Conservation (phyloP, 2,329 filamentous ascomycete species). For the Dryadomyces quercivorus region DNA sequence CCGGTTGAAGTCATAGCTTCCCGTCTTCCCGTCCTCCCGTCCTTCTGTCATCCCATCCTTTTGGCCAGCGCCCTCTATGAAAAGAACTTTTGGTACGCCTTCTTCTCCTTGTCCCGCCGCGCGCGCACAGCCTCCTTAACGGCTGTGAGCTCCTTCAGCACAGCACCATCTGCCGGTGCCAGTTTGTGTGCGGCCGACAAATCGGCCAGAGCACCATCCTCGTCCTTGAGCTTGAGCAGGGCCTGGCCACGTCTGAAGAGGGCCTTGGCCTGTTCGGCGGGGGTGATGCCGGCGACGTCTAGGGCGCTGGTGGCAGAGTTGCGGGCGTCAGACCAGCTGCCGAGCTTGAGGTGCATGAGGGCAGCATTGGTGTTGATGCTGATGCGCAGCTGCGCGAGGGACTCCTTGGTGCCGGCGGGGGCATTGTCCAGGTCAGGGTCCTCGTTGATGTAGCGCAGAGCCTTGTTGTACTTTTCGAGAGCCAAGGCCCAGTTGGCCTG, state of each 20-base stretch:
- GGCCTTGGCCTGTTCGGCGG: conserved; percentile 79
- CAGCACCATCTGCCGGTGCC: conserved; percentile 60
- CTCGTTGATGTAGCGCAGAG: conserved; percentile 76
- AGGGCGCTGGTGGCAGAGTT: conserved; percentile 63
- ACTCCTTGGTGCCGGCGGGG: conserved; percentile 50
- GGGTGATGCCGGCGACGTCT: conserved; percentile 49
- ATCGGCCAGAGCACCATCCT: conserved; percentile 66
- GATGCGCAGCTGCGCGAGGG: conserved; percentile 66
- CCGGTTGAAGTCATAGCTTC: not conserved
- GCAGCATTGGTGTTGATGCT: conserved; percentile 81
- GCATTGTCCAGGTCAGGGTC: conserved; percentile 66
- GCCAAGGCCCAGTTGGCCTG: conserved; percentile 54
- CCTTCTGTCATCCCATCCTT: no score
- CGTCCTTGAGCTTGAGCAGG: conserved; percentile 65
- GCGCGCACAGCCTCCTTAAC: conserved; percentile 67
- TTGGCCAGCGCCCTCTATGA: not conserved
- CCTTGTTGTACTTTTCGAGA: conserved; percentile 91
- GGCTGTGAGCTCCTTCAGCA: conserved; percentile 61
- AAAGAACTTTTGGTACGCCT: conserved; percentile 88
- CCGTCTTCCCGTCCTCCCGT: no score
- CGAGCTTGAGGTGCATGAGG: conserved; percentile 72
- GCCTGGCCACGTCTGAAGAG: conserved; percentile 73
- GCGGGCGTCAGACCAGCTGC: conserved; percentile 56
- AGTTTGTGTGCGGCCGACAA: conserved; percentile 65
- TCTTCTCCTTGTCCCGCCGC: conserved; percentile 77